A percentile compares a stretch with the other conserved stretches of the same genome.
These are phyloP conservation scores for Piloderma croceum DNA, from an alignment of 768 basidiomycete genomes.

Conservation along the genomic window DNA sequence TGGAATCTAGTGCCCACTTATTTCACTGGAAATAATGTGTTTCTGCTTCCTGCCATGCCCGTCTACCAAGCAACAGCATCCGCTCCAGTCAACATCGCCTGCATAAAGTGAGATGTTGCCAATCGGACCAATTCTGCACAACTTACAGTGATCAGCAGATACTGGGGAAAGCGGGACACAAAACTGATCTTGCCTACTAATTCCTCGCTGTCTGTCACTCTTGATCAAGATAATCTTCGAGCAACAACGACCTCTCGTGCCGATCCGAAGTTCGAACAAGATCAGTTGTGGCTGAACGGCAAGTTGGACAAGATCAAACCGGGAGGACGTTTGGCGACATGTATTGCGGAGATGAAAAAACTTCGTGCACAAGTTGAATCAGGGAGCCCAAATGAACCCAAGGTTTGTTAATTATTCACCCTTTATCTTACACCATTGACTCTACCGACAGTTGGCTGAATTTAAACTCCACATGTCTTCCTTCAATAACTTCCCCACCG, in stretches of 20 bases:
- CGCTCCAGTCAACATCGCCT: constrained; percentile 96
- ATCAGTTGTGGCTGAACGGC: constrained; percentile 93
- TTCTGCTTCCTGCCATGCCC: constrained; percentile 37
- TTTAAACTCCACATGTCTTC: constrained; percentile 85
- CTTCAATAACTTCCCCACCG: constrained; percentile 98
- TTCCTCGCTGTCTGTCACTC: constrained; percentile 95
- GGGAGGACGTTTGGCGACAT: constrained; percentile 73
- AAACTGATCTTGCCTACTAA: constrained; percentile 95
- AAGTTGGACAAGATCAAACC: constrained; percentile 83
- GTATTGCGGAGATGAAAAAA: constrained; percentile 81
- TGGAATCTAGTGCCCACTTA: constrained; percentile 1
- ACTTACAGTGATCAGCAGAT: constrained; percentile 42
- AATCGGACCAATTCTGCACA: not conserved
- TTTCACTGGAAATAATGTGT: constrained; percentile 3
- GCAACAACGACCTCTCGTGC: constrained; percentile 91
- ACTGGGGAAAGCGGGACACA: constrained; percentile 99
- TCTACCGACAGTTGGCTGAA: constrained; percentile 56
- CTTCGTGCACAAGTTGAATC: constrained; percentile 74
- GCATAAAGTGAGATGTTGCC: constrained; percentile 71
- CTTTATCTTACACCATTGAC: constrained; percentile 6
- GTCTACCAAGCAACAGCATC: constrained; percentile 82
- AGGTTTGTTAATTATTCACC: constrained; percentile 47
- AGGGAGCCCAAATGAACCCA: constrained; percentile 54
- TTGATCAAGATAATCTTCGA: constrained; percentile 92
- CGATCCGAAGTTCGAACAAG: constrained; percentile 64